Evolutionary conservation across 148 eudicot genomes (phyloP).

Genomic region (Arbutus unedo): DNA sequence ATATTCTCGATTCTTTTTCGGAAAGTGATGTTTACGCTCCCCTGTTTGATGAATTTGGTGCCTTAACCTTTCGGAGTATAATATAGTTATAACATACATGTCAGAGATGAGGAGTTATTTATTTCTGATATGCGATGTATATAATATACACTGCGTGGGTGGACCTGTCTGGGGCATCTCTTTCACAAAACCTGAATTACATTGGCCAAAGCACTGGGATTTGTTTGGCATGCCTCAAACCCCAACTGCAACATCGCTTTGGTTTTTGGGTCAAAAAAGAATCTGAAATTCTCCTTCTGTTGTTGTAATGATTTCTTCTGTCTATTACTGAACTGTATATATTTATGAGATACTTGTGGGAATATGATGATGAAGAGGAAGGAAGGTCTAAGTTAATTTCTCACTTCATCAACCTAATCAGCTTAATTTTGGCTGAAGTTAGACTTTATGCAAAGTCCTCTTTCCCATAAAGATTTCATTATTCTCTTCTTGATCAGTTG

Average conservation of each 20-base stretch:
- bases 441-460: background rate
- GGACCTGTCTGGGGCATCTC: conserved; percentile 31
- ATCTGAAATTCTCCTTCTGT: conserved; percentile 12
- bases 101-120: background rate
- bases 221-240: conserved; percentile 25
- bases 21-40: too few relatives aligned
- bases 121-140: background rate
- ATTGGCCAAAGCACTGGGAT: conserved; percentile 30
- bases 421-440: conserved; percentile 1
- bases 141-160: conserved; percentile 12
- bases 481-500: background rate
- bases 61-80: too few relatives aligned
- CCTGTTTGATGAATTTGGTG: too few relatives aligned
- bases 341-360: background rate
- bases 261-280: conserved; percentile 46
- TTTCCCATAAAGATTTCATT: background rate
- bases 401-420: background rate
- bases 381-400: background rate
- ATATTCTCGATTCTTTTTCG: too few relatives aligned
- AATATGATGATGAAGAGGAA: background rate
- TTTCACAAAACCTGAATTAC: conserved; percentile 29
- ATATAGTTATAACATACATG: background rate
- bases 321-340: background rate
- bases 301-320: conserved; percentile 6
- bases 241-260: conserved; percentile 36